Evolutionary conservation across 768 basidiomycete genomes (phyloP).

Genomic region (Strobilomyces confusus): DNA sequence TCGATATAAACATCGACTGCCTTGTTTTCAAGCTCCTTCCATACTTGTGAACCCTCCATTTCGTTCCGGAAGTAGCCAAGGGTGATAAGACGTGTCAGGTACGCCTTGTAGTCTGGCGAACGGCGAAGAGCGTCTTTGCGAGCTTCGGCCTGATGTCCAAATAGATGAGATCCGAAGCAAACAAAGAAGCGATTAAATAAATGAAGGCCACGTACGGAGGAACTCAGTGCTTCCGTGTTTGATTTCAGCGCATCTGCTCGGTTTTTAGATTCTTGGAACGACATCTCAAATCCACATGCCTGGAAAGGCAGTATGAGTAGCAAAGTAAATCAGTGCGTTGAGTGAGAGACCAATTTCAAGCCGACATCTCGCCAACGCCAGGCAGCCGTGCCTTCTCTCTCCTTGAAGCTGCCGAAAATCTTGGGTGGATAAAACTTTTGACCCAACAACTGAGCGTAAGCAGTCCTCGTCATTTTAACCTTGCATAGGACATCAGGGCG

Average conservation of each 20-base stretch:
- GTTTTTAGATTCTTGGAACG: conserved; percentile 80
- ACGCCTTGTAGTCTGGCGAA: conserved; percentile 65
- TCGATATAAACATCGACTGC: conserved; percentile 67
- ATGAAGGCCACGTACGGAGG: conserved; percentile 43
- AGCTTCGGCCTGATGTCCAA: conserved; percentile 48
- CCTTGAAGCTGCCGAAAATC: conserved; percentile 73
- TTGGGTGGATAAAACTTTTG: conserved; percentile 93
- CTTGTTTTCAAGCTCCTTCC: conserved; percentile 68
- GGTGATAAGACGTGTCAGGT: conserved; percentile 59
- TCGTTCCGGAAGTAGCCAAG: conserved; percentile 79
- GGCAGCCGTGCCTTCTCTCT: conserved; percentile 58
- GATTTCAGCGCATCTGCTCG: conserved; percentile 38
- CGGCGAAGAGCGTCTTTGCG: conserved; percentile 64
- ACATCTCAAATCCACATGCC: conserved; percentile 96
- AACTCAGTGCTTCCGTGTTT: conserved; percentile 35
- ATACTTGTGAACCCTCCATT: conserved; percentile 68
- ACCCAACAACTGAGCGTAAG: conserved; percentile 89
- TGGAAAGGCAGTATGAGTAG: conserved; percentile 27
- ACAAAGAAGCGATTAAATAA: background rate
- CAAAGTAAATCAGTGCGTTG: background rate
- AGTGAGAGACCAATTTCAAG: conserved; percentile 77
- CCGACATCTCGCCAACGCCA: conserved; percentile 83
- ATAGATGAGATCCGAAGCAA: background rate
- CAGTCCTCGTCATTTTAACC: conserved; percentile 80
- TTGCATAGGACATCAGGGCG: conserved; percentile 54